These are phyloP conservation scores for Cucurbita maxima DNA, from an alignment of 306 rosid genomes.

Conservation along the genomic window DNA sequence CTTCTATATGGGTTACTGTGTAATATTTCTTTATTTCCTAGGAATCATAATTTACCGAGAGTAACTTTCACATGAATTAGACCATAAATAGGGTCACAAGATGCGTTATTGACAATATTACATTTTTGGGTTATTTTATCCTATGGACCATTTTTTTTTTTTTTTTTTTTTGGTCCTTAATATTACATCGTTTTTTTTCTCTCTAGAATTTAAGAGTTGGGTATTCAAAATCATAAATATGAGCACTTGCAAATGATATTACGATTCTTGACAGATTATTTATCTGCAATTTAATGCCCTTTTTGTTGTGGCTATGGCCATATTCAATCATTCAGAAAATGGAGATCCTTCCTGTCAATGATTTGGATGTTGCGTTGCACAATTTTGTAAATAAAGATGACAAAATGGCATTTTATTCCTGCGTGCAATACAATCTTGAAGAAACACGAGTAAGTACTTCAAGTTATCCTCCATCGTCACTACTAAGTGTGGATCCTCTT, in stretches of 20 bases:
- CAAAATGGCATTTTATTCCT: slow-evolving; percentile 74
- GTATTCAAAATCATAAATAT: background rate
- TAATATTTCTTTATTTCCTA: background rate
- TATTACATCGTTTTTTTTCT: background rate
- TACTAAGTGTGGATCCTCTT: background rate
- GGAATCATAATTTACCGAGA: background rate
- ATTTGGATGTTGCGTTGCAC: slow-evolving; percentile 85
- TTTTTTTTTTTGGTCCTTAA: too few species aligned
- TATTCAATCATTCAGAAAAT: slow-evolving; percentile 55
- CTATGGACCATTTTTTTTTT: background rate
- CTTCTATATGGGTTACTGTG: background rate
- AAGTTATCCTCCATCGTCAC: background rate
- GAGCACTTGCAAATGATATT: background rate
- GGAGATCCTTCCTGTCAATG: slow-evolving; percentile 97
- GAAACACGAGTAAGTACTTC: slow-evolving; percentile 79
- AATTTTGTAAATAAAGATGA: slow-evolving; percentile 88
- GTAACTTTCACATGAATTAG: background rate
- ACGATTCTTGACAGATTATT: background rate
- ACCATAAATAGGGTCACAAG: background rate
- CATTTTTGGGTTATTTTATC: background rate
- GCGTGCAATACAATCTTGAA: slow-evolving; percentile 54
- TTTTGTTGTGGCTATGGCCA: slow-evolving; percentile 1
- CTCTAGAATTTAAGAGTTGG: background rate
- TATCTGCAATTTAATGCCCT: background rate
- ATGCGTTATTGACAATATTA: background rate